Conservation (phyloP, 768 basidiomycete species). For the Tylopilus sp. region DNA sequence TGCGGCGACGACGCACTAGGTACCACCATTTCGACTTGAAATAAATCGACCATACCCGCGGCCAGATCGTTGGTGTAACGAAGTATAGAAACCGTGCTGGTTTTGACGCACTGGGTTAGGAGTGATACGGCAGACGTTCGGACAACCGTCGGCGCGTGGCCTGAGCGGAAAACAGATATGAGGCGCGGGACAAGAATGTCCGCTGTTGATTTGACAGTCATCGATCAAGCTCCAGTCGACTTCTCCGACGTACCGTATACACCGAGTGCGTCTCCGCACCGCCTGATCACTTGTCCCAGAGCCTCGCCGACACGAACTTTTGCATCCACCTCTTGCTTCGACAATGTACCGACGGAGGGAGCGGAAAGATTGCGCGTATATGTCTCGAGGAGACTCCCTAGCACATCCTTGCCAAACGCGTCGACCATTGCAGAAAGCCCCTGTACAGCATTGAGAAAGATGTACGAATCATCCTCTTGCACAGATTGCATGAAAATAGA, state of each 20-base stretch:
- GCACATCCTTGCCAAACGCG: constrained; percentile 59
- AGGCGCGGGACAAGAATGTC: constrained; percentile 72
- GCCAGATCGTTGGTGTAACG: constrained; percentile 61
- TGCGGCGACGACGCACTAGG: constrained; percentile 15
- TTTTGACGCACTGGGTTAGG: constrained; percentile 69
- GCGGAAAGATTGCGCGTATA: constrained; percentile 60
- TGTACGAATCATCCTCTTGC: constrained; percentile 93
- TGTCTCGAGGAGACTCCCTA: constrained; percentile 59
- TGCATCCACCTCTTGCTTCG: constrained; percentile 66
- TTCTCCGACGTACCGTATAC: constrained; percentile 54
- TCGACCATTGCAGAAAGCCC: constrained; percentile 87
- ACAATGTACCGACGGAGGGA: constrained; percentile 34
- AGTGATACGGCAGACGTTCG: constrained; percentile 68
- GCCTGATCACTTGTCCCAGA: constrained; percentile 68
- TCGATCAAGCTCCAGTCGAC: background rate
- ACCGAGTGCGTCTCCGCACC: constrained; percentile 66
- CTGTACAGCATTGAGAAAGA: constrained; percentile 90
- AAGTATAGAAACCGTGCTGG: constrained; percentile 58
- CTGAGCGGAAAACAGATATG: constrained; percentile 55
- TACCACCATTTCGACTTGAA: constrained; percentile 59
- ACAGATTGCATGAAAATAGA: constrained; percentile 83
- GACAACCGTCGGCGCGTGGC: constrained; percentile 65
- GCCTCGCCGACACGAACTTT: constrained; percentile 84
- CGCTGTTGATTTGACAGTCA: constrained; percentile 38
- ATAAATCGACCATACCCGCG: constrained; percentile 69